Percentiles rank a stretch among this genome's conserved stretches.
Evolutionary conservation across 495 filamentous ascomycete genomes (phyloP).

Genomic region (Talaromyces adpressus): DNA sequence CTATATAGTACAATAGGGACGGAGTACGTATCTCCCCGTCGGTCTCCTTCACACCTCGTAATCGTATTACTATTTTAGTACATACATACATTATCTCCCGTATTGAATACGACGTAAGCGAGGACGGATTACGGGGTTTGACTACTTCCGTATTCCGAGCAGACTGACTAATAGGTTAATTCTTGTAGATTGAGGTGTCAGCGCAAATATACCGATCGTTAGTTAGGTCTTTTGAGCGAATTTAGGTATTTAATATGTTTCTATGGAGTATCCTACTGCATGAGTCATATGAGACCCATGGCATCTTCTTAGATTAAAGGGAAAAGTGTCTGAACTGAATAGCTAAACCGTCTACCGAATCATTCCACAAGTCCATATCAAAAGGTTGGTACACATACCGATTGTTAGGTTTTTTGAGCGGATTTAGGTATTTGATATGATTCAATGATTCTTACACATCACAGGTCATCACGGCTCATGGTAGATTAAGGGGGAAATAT

Average conservation of each 20-base stretch:
- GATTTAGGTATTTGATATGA: background rate
- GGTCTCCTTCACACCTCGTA: background rate
- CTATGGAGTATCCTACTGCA: too few relatives aligned
- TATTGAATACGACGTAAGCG: background rate
- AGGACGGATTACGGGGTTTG: background rate
- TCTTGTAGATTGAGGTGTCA: background rate
- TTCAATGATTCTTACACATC: background rate
- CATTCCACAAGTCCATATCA: too few relatives aligned
- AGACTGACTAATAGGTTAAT: background rate
- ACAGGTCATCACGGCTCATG: background rate
- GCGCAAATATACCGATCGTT: background rate
- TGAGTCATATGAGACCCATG: too few relatives aligned
- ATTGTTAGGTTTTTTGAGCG: background rate
- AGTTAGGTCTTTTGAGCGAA: background rate
- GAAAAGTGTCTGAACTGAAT: too few relatives aligned
- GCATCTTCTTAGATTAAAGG: too few relatives aligned
- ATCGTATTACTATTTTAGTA: background rate
- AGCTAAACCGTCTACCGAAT: too few relatives aligned
- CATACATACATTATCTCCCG: too few relatives aligned
- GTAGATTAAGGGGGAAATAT: background rate
- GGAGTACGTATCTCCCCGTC: background rate
- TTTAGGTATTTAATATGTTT: background rate
- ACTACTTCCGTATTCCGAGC: background rate
- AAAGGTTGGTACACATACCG: background rate
- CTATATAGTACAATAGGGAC: background rate